Conservation (phyloP, 768 basidiomycete genomes). For the Podaxis sp. region DNA sequence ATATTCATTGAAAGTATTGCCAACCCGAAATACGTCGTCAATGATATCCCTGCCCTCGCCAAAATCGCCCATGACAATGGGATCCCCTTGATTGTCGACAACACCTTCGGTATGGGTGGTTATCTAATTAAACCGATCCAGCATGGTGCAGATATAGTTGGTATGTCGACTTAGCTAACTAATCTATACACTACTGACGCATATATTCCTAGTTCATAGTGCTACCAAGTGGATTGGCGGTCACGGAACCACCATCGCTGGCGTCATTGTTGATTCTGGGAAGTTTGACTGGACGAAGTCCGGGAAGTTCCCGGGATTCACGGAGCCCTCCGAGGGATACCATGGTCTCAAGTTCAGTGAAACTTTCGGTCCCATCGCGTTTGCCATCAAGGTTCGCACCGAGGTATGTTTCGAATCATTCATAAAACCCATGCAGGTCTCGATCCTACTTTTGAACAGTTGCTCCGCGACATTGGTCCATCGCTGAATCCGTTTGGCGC, state of each 20-base stretch:
- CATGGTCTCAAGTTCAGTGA: constrained; percentile 70
- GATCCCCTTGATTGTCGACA: constrained; percentile 81
- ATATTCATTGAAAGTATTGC: constrained; percentile 76
- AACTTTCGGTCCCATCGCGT: constrained; percentile 64
- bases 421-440: constrained; percentile 8
- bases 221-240: constrained; percentile 87
- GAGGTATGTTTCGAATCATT: constrained; percentile 30
- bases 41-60: constrained; percentile 67
- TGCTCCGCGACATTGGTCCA: constrained; percentile 68
- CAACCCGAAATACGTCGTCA: constrained; percentile 74
- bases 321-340: constrained; percentile 73
- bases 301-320: constrained; percentile 74
- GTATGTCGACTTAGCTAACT: constrained; percentile 30
- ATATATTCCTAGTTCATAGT: constrained; percentile 53
- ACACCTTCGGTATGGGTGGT: constrained; percentile 77
- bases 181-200: background rate
- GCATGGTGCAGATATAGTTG: constrained; percentile 76
- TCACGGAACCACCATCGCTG: constrained; percentile 78
- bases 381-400: constrained; percentile 62
- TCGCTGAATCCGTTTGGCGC: constrained; percentile 69
- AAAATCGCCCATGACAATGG: constrained; percentile 73
- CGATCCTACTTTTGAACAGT: constrained; percentile 23
- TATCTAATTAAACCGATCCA: constrained; percentile 72
- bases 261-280: constrained; percentile 69
- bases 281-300: constrained; percentile 75